A percentile compares a stretch with the other conserved stretches of the same genome.
Evolutionary conservation across 352 stramenopile genomes (phyloP).

Genomic region (Phytopythium helicoides): DNA sequence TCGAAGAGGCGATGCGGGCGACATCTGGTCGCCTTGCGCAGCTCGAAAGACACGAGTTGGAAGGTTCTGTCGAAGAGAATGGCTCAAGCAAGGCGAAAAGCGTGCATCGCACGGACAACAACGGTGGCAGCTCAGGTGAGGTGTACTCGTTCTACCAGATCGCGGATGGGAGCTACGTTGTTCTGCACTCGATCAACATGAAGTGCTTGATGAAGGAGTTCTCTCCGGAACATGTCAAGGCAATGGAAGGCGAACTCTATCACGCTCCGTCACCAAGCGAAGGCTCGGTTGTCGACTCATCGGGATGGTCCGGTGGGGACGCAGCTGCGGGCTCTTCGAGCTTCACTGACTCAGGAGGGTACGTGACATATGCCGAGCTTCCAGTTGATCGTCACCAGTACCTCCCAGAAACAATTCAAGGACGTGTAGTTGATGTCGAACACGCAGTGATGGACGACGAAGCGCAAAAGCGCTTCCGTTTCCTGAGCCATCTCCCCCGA

Average conservation of each 20-base stretch:
- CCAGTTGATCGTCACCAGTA: slow-evolving; percentile 42
- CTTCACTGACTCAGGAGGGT: background rate
- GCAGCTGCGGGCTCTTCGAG: background rate
- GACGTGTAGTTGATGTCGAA: slow-evolving; percentile 80
- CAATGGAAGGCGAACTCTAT: background rate
- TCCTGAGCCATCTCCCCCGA: slow-evolving; percentile 80
- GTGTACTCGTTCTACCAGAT: slow-evolving; percentile 89
- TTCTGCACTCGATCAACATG: slow-evolving; percentile 89
- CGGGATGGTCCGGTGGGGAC: slow-evolving; percentile 1
- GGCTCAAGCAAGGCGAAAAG: slow-evolving; percentile 7
- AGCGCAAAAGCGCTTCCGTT: slow-evolving; percentile 80
- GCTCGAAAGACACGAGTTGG: slow-evolving; percentile 18
- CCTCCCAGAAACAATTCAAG: slow-evolving; percentile 50
- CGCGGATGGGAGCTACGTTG: slow-evolving; percentile 80
- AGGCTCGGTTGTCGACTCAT: slow-evolving; percentile 10
- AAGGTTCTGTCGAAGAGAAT: slow-evolving; percentile 10
- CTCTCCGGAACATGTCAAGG: slow-evolving; percentile 25
- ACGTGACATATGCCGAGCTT: slow-evolving; percentile 1
- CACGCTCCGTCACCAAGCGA: background rate
- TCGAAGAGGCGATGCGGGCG: slow-evolving; percentile 75
- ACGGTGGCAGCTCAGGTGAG: slow-evolving; percentile 13
- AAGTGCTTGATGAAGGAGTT: slow-evolving; percentile 85
- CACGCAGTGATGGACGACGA: slow-evolving; percentile 88
- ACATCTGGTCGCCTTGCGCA: slow-evolving; percentile 56
- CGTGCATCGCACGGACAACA: slow-evolving; percentile 5